These are phyloP conservation scores for Bryoglossum gracile DNA, from an alignment of 495 filamentous ascomycete species.

Conservation along the genomic window DNA sequence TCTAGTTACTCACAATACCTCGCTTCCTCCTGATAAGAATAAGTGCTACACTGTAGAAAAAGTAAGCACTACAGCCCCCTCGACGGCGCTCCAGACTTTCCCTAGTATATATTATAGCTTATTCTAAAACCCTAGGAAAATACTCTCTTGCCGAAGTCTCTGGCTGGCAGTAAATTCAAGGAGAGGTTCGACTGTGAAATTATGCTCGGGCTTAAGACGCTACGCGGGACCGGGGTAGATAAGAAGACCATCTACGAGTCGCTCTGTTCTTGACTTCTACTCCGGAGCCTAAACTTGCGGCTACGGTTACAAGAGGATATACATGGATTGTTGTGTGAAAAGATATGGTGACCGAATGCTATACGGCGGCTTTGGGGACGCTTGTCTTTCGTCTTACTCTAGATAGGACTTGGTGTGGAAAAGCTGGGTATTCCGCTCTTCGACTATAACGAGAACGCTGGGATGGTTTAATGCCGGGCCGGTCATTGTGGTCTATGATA, in stretches of 20 bases:
- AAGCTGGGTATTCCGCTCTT: constrained; percentile 1
- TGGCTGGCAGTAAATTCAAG: background rate
- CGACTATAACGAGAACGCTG: too few relatives aligned
- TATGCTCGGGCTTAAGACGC: constrained; percentile 5
- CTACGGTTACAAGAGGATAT: background rate
- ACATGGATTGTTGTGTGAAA: constrained; percentile 7
- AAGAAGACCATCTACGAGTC: background rate
- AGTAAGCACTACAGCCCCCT: too few relatives aligned
- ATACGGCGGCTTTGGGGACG: constrained; percentile 4
- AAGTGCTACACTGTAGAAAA: too few relatives aligned
- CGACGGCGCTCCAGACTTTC: too few relatives aligned
- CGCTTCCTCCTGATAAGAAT: too few relatives aligned
- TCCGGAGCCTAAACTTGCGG: constrained; percentile 3
- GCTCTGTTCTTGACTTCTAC: constrained; percentile 2
- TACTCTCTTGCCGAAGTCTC: background rate
- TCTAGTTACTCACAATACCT: too few relatives aligned
- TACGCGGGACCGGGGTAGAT: constrained; percentile 5
- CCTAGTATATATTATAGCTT: too few relatives aligned
- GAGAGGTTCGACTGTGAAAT: constrained; percentile 3
- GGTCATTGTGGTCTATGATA: too few relatives aligned
- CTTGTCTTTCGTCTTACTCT: background rate
- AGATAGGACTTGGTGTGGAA: background rate
- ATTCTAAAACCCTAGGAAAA: background rate
- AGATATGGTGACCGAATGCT: constrained; percentile 5
- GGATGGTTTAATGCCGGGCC: too few relatives aligned